phyloP scores from a whole-genome alignment of 2,329 filamentous ascomycete species.

The Ploettnerulaceae sp. region DNA sequence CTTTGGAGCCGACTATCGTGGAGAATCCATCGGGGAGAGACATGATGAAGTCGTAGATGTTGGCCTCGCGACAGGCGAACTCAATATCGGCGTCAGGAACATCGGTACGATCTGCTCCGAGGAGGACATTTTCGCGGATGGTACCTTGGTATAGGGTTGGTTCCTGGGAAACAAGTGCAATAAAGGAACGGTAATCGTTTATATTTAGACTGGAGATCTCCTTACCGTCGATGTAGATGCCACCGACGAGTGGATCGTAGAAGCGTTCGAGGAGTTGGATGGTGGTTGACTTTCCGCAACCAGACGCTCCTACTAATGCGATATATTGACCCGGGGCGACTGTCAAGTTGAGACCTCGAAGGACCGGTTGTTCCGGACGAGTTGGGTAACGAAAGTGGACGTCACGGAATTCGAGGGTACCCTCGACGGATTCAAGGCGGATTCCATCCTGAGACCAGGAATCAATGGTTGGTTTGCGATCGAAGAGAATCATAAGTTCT shows the following conservation, averaged over 20 bases:
- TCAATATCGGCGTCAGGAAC: conserved; percentile 69
- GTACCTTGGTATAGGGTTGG: conserved; percentile 92
- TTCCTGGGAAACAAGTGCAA: conserved; percentile 90
- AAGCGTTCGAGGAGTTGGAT: conserved; percentile 91
- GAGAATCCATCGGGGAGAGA: conserved; percentile 81
- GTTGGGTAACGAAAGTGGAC: conserved; percentile 95
- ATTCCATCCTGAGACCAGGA: conserved; percentile 70
- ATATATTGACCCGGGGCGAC: conserved; percentile 77
- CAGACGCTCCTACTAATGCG: conserved; percentile 87
- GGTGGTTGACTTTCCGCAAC: conserved; percentile 91
- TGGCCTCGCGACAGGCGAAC: conserved; percentile 80
- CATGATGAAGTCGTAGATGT: conserved; percentile 88
- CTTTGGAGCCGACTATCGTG: conserved; percentile 83
- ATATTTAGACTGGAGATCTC: conserved; percentile 79
- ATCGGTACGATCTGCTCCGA: conserved; percentile 64
- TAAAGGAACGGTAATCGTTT: conserved; percentile 75
- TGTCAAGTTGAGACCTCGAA: conserved; percentile 73
- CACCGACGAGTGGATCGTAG: conserved; percentile 81
- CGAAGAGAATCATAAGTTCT: conserved; percentile 77
- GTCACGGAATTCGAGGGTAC: conserved; percentile 80
- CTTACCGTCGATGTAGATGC: conserved; percentile 74
- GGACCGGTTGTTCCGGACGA: conserved; percentile 83
- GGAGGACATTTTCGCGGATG: conserved; percentile 82
- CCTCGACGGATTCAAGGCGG: conserved; percentile 59
- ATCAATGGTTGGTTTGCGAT: conserved; percentile 76